Percentiles rank a stretch among this genome's conserved stretches.
phyloP scores from a whole-genome alignment of 2,329 filamentous ascomycete genomes.

The Dothideomycetes sp. region DNA sequence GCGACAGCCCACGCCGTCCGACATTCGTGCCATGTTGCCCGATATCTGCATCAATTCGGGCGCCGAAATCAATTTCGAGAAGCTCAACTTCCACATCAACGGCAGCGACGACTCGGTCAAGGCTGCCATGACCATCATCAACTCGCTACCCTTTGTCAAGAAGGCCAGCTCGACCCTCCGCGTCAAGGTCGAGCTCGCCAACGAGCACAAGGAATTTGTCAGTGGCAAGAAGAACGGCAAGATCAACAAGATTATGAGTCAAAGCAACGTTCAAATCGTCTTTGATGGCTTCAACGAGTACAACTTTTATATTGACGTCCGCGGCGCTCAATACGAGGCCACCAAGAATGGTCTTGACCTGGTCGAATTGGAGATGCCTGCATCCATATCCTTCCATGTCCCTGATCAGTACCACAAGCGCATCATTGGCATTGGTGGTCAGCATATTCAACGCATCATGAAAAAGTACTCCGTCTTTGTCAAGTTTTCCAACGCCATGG shows the following conservation, averaged over 20 bases:
- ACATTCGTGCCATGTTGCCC: slow-evolving; percentile 82
- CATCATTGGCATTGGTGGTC: slow-evolving; percentile 95
- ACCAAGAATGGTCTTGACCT: slow-evolving; percentile 87
- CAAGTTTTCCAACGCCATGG: slow-evolving; percentile 99
- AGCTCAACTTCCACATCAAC: slow-evolving; percentile 85
- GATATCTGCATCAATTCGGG: slow-evolving; percentile 96
- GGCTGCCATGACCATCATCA: slow-evolving; percentile 86
- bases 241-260: slow-evolving; percentile 99
- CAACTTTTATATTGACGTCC: slow-evolving; percentile 99
- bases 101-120: slow-evolving; percentile 96
- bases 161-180: slow-evolving; percentile 85
- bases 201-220: slow-evolving; percentile 99
- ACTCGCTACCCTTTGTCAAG: slow-evolving; percentile 80
- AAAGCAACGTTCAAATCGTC: slow-evolving; percentile 97
- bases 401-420: slow-evolving; percentile 99
- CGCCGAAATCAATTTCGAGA: slow-evolving; percentile 89
- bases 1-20: slow-evolving; percentile 52
- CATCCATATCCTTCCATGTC: slow-evolving; percentile 97
- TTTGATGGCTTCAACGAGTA: slow-evolving; percentile 99
- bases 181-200: slow-evolving; percentile 96
- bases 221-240: slow-evolving; percentile 99
- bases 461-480: slow-evolving; percentile 99
- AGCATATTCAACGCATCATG: slow-evolving; percentile 99
- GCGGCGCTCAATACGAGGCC: slow-evolving; percentile 82
- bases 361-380: slow-evolving; percentile 98